phyloP scores from a whole-genome alignment of 352 stramenopile species.

The Phytophthora idaei region DNA sequence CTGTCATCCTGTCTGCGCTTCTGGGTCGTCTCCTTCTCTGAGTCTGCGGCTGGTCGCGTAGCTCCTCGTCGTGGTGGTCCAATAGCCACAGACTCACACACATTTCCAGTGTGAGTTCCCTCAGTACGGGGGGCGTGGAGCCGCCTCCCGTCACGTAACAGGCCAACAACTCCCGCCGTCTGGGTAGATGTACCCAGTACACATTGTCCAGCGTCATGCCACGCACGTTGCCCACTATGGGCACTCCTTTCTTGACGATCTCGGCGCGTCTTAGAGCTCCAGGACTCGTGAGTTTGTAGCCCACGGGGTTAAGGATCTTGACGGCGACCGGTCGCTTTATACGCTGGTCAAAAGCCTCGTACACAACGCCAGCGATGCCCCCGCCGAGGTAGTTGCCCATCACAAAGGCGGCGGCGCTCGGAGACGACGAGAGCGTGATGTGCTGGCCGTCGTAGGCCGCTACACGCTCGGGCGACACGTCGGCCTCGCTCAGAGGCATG shows the following conservation, averaged over 20 bases:
- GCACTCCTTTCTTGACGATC: slow-evolving; percentile 79
- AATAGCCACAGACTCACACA: slow-evolving; percentile 83
- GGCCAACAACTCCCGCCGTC: slow-evolving; percentile 64
- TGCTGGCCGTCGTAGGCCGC: slow-evolving; percentile 80
- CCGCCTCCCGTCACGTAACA: slow-evolving; percentile 61
- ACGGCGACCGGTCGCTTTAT: slow-evolving; percentile 89
- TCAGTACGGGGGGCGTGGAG: slow-evolving; percentile 27
- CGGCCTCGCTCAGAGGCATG: slow-evolving; percentile 86
- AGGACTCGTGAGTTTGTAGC: slow-evolving; percentile 90
- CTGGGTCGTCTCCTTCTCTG: slow-evolving; percentile 11
- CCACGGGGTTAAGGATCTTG: slow-evolving; percentile 97
- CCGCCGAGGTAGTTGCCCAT: slow-evolving; percentile 94
- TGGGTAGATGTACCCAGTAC: slow-evolving; percentile 75
- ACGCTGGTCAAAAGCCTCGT: slow-evolving; percentile 89
- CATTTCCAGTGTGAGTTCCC: slow-evolving; percentile 88
- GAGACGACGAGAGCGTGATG: slow-evolving; percentile 52
- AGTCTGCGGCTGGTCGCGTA: slow-evolving; percentile 24
- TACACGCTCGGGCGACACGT: slow-evolving; percentile 79
- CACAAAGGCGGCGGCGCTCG: slow-evolving; percentile 49
- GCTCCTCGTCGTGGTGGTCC: slow-evolving; percentile 67
- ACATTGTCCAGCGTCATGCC: slow-evolving; percentile 79
- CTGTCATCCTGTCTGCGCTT: slow-evolving; percentile 6
- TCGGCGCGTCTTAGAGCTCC: slow-evolving; percentile 82
- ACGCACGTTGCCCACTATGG: slow-evolving; percentile 53
- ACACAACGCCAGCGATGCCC: slow-evolving; percentile 92